Evolutionary conservation across 176 grass and related monocot genomes (phyloP), one percentile per base, ranked within the genome.

Genomic region (Aegilops speltoides): DNA sequence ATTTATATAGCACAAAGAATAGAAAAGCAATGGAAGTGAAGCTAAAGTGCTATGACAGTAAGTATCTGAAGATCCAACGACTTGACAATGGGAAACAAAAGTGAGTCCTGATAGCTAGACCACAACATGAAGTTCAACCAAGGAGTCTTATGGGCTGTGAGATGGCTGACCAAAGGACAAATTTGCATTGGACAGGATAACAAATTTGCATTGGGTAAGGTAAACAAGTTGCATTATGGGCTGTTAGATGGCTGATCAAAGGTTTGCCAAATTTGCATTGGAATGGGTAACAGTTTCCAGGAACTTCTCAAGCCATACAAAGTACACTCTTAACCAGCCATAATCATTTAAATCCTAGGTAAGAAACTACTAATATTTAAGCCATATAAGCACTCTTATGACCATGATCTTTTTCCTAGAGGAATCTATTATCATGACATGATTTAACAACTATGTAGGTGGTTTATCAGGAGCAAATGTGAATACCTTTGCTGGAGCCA

Each of bases 401-500:
- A 8, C 7, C 7, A 57, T 8, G 54, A 1, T 57, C 7, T 57
- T 57, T 57, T 57, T 57, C 19, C 19, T 22, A 57, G 19, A 22
- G 56, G 1, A 59, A 22, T 22, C 19, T 22, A 59, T 89, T 76
- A 15, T 17, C 16, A 11, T 32, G 38, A 8, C 19, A 50, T 66
- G 11, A 24, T 15, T 15, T 22, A 59, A 57, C 7, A 20, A 22
- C 6, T 28, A 16, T 46, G 7, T 62, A 62, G 24, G 25, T 62
- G 46, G 33, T 48, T 62, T 46, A 48, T 64, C 46, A 10, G 0
- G 64, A 85, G 1, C 23, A 28, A 65, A 62, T 19, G 64, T 1
- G 7, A 19, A 86, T 93, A 98, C 97, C 97, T 99, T 95, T 20
- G 84, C 79, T 4, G 94, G 85, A 0, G 90, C 90, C 0, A 96